A percentile compares a stretch with the other conserved stretches of the same genome.
These are phyloP conservation scores for Trematosphaeria pertusa DNA, from an alignment of 2,329 filamentous ascomycete species.

Conservation along the genomic window DNA sequence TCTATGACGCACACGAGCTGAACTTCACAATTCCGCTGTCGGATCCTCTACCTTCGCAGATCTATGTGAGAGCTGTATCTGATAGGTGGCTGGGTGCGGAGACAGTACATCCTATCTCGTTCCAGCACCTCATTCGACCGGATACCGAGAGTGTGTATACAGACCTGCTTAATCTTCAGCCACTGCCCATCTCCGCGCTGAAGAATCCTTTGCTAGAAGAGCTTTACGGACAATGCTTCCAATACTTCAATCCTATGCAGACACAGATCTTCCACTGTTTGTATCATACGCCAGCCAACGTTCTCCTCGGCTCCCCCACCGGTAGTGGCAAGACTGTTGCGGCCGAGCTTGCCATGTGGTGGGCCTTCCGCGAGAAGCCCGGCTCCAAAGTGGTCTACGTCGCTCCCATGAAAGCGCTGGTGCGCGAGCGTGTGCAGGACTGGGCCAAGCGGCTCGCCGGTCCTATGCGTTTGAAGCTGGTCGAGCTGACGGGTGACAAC, in stretches of 20 bases:
- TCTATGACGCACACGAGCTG: conserved; percentile 95
- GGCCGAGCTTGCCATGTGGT: conserved; percentile 98
- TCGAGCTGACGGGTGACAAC: conserved; percentile 97
- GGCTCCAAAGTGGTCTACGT: conserved; percentile 99
- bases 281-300: conserved; percentile 90
- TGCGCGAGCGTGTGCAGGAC: conserved; percentile 94
- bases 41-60: conserved; percentile 91
- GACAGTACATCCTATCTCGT: conserved; percentile 92
- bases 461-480: conserved; percentile 86
- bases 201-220: conserved; percentile 89
- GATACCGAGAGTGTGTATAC: conserved; percentile 98
- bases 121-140: conserved; percentile 95
- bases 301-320: conserved; percentile 92
- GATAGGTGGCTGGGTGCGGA: conserved; percentile 97
- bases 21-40: conserved; percentile 97
- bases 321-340: conserved; percentile 98
- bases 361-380: conserved; percentile 93
- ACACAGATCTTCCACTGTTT: conserved; percentile 98
- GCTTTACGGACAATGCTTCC: conserved; percentile 86
- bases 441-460: conserved; percentile 84
- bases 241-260: conserved; percentile 99
- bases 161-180: conserved; percentile 89
- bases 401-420: conserved; percentile 98
- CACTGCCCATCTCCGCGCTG: conserved; percentile 82
- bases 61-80: conserved; percentile 92